Conservation (phyloP, 495 filamentous ascomycete species). For the Penicillium canariense region DNA sequence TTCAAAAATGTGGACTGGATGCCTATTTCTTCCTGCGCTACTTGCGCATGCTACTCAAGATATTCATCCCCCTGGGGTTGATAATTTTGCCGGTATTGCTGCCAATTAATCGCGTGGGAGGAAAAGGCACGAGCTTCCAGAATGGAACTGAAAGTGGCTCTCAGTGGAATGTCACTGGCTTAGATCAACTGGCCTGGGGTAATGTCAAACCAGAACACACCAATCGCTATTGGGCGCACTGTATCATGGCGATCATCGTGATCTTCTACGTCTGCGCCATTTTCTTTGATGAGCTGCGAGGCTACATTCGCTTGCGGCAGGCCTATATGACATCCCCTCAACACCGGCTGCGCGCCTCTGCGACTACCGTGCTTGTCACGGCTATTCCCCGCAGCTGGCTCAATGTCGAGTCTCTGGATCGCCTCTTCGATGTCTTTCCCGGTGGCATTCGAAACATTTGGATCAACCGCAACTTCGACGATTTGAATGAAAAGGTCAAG, state of each 20-base stretch:
- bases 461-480: slow-evolving; percentile 90
- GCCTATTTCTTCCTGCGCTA: slow-evolving; percentile 98
- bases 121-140: slow-evolving; percentile 56
- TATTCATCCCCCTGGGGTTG: slow-evolving; percentile 78
- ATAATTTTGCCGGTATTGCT: slow-evolving; percentile 83
- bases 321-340: slow-evolving; percentile 94
- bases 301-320: slow-evolving; percentile 93
- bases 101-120: slow-evolving; percentile 74
- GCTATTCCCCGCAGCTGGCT: slow-evolving; percentile 90
- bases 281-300: slow-evolving; percentile 80
- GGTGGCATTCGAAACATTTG: slow-evolving; percentile 95
- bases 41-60: slow-evolving; percentile 86
- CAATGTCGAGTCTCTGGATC: slow-evolving; percentile 70
- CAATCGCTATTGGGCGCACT: slow-evolving; percentile 83
- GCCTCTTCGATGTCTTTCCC: slow-evolving; percentile 94
- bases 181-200: slow-evolving; percentile 86
- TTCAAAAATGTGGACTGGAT: slow-evolving; percentile 92
- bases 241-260: slow-evolving; percentile 75
- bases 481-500: slow-evolving; percentile 83
- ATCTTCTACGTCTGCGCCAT: slow-evolving; percentile 83
- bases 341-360: slow-evolving; percentile 91
- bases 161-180: slow-evolving; percentile 57
- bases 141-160: slow-evolving; percentile 38
- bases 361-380: slow-evolving; percentile 90
- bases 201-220: slow-evolving; percentile 74